Evolutionary conservation across 2,329 filamentous ascomycete species (phyloP), one percentile per base, ranked within the genome.

Genomic region (Coniochaeta ligniaria): DNA sequence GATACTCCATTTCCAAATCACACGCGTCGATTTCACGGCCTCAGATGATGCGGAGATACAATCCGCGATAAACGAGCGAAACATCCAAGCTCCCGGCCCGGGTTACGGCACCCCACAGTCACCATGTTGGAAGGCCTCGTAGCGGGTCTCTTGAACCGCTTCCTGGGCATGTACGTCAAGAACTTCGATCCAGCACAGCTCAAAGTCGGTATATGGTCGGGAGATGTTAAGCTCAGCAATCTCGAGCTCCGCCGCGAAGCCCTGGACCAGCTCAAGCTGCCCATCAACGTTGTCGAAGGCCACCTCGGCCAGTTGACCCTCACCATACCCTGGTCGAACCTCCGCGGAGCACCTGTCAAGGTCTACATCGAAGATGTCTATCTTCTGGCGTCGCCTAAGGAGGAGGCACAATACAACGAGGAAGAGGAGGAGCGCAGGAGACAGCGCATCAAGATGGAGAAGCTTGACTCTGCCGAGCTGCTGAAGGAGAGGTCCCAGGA

Each of bases 121-220:
- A 82, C 74, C 71, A 99, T 99, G 95, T 86, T 99, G 79, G 95
- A 99, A 84, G 91, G 93, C 68, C 83, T 99, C 68, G 95, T 98
- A 65, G 92, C 95, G 69, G 96, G 94, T 77, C 83, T 99, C 81
- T 88, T 99, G 69, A 99, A 99, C 81, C 90, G 96, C 80, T 98
- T 99, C 78, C 80, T 99, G 85, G 96, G 95, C 83, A 96, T 98
- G 90, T 99, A 99, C 76, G 94, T 99, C 76, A 93, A 96, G 83
- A 98, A 99, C 78, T 99, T 99, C 74, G 95, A 99, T 76, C 92
- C 95, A 60, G 90, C 92, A 70, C 95, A 99, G 80, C 84, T 99
- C 66, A 99, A 99, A 73, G 93, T 99, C 65, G 95, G 96, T 65
- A 99, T 99, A 70, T 99, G 94, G 95, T 96, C 91, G 24, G 95